phyloP scores from a whole-genome alignment of 192 early-diverging fungal genomes.

The Rhizoclosmatium sp. region DNA sequence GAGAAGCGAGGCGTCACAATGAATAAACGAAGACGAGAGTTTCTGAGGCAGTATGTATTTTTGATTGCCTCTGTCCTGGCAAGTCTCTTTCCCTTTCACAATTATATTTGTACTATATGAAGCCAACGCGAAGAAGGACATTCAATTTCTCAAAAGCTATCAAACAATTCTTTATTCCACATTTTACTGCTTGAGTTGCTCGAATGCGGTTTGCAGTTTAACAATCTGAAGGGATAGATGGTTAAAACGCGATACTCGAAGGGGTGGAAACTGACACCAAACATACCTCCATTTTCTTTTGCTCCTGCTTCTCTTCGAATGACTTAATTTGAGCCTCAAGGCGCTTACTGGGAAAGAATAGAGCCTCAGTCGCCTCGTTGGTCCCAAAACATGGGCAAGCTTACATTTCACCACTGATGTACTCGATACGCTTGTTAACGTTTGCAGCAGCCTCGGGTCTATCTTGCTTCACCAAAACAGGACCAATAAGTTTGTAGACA shows the following conservation, averaged over 20 bases:
- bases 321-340: slow-evolving; percentile 84
- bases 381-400: slow-evolving; percentile 7
- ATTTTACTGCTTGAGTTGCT: slow-evolving; percentile 27
- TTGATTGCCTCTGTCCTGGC: too few species aligned
- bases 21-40: too few species aligned
- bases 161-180: too few species aligned
- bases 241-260: slow-evolving; percentile 2
- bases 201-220: slow-evolving; percentile 33
- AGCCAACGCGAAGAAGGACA: too few species aligned
- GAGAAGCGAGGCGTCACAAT: too few species aligned
- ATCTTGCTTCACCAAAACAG: slow-evolving; percentile 95
- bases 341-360: slow-evolving; percentile 71
- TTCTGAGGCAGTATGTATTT: too few species aligned
- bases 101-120: too few species aligned
- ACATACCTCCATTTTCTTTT: slow-evolving; percentile 77
- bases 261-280: slow-evolving; percentile 37
- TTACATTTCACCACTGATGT: slow-evolving; percentile 88
- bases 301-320: slow-evolving; percentile 83
- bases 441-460: slow-evolving; percentile 82
- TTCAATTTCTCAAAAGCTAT: too few species aligned
- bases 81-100: too few species aligned
- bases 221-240: slow-evolving; percentile 20
- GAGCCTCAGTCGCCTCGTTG: not conserved
- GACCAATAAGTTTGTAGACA: slow-evolving; percentile 96
- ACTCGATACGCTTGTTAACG: slow-evolving; percentile 94